Conservation (phyloP, 805 yeast species). For the Nakazawaea peltata region DNA sequence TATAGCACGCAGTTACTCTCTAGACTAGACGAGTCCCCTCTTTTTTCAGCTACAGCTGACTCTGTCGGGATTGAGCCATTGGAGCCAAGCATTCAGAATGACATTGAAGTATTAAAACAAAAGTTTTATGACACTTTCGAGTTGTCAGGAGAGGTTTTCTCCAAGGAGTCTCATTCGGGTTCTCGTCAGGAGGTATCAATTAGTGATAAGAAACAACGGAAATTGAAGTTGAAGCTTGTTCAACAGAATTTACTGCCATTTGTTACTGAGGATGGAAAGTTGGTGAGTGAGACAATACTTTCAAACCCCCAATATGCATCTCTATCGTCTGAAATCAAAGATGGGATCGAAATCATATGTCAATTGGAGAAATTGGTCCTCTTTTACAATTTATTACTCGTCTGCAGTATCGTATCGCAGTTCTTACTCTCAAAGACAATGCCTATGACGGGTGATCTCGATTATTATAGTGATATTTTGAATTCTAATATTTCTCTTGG, state of each 20-base stretch:
- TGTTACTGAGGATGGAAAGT: too few relatives aligned
- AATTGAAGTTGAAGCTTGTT: too few relatives aligned
- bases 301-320: neutral
- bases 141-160: slow-evolving; percentile 1
- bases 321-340: neutral
- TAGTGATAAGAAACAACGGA: too few relatives aligned
- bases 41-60: too few relatives aligned
- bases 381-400: slow-evolving; percentile 15
- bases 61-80: too few relatives aligned
- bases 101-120: neutral
- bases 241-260: too few relatives aligned
- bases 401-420: slow-evolving; percentile 14
- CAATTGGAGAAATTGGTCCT: slow-evolving; percentile 17
- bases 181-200: too few relatives aligned
- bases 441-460: slow-evolving; percentile 33
- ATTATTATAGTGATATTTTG: slow-evolving; percentile 35
- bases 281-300: too few relatives aligned
- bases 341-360: neutral
- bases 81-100: too few relatives aligned
- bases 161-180: too few relatives aligned
- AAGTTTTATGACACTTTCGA: slow-evolving; percentile 4
- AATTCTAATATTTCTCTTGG: slow-evolving; percentile 23
- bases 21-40: too few relatives aligned
- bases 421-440: slow-evolving; percentile 31
- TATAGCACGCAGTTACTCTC: slow-evolving; percentile 1